Base-by-base conservation (phyloP, 176 grass and related monocot genomes). In the Paspalum notatum region DNA sequence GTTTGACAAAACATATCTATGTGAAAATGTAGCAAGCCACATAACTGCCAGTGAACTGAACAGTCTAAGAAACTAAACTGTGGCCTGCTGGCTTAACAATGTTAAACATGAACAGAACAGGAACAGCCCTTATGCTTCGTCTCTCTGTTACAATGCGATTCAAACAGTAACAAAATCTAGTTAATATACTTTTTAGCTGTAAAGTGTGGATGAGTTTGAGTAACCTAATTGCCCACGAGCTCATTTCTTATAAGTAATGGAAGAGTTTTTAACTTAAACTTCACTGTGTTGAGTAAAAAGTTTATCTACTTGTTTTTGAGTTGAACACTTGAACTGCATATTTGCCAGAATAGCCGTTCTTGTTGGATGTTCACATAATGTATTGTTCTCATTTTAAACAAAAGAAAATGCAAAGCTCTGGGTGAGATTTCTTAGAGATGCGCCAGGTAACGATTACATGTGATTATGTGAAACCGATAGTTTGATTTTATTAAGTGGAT, bases 201-300 rank as follows among this genome's bases (percentile, higher is more conserved):
- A 72, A 72, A 53, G 14, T 71, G 26, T 50, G 45, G 68, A 32
- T 71, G 45, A 50, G 25, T 22, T 67, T 44, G 42, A 71, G 45
- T 3, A 48, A 11, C 69, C 8, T 38, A 55, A 37, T n/a, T 54
- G 71, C 32, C 5, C 54, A 17, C 7, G 24, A 26, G 44, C 24
- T 49, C 24, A 18, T 8, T 63, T 46, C 43, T 37, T 64, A 17
- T 15, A 42, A 24, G 39, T 11, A 13, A 53, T 68, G 22, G 9
- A 80, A 46, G 46, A 66, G 39, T 27, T n/a, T 45, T 45, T 41
- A 58, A 46, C 21, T 80, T 45, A 4, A 57, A 44, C 17, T 6
- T 65, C 17, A 26, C 3, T 21, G 10, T n/a, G 40, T 76, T 58
- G 12, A 24, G 25, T 26, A 60, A 60, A 25, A 60, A 60, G 57